Conservation (phyloP, 2,329 filamentous ascomycete genomes). For the Paraconiothyrium brasiliense region DNA sequence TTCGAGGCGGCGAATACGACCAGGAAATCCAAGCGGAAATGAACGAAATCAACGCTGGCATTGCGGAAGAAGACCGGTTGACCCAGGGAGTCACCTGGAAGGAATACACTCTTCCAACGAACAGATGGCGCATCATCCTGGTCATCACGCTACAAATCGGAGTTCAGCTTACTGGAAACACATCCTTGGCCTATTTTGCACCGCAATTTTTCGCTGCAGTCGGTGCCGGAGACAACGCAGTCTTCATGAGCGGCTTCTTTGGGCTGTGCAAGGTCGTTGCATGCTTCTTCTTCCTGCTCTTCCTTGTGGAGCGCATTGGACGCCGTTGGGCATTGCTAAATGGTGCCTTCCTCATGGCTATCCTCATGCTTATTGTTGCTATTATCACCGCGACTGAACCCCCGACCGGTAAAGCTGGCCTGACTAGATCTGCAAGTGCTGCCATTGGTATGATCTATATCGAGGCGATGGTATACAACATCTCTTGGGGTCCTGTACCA, state of each 20-base stretch:
- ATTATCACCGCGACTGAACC: constrained; percentile 15
- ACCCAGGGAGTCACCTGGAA: constrained; percentile 17
- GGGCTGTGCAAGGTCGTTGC: constrained; percentile 16
- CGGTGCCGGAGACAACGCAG: constrained; percentile 10
- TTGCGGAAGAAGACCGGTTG: constrained; percentile 12
- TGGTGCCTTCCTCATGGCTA: constrained; percentile 14
- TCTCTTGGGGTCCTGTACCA: constrained; percentile 20
- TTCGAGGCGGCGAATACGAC: constrained; percentile 55
- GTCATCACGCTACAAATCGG: constrained; percentile 15
- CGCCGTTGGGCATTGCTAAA: constrained; percentile 8
- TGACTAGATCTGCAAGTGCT: constrained; percentile 4
- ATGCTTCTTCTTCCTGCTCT: constrained; percentile 18
- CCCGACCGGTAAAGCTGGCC: constrained; percentile 8
- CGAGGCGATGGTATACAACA: constrained; percentile 20
- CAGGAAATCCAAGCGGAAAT: constrained; percentile 10
- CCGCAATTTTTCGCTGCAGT: constrained; percentile 15
- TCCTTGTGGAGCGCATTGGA: constrained; percentile 17
- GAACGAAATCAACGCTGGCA: constrained; percentile 14
- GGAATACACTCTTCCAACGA: constrained; percentile 12
- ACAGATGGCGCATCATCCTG: constrained; percentile 15
- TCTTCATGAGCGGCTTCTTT: constrained; percentile 18
- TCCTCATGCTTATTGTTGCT: constrained; percentile 18
- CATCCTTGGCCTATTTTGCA: constrained; percentile 10
- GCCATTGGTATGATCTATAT: constrained; percentile 17
- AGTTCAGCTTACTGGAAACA: constrained; percentile 4